A percentile compares a stretch with the other conserved stretches of the same genome.
phyloP scores from a whole-genome alignment of 2,329 filamentous ascomycete genomes.

The Fusarium ambrosium region DNA sequence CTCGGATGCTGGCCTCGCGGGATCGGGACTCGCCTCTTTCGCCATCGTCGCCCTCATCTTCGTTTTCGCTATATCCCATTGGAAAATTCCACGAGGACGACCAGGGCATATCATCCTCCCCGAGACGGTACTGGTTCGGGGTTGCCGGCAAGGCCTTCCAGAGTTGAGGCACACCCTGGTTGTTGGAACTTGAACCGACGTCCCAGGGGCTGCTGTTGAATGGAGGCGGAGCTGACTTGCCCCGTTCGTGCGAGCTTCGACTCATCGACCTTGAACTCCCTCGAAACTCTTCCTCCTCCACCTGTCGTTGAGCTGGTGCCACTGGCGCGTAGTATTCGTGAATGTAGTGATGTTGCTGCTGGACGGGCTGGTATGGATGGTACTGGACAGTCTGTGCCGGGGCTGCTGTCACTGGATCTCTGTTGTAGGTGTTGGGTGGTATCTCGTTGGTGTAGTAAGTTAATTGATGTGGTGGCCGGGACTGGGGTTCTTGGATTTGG shows the following conservation, averaged over 20 bases:
- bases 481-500: conserved; percentile 15
- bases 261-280: conserved; percentile 40
- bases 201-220: conserved; percentile 64
- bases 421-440: conserved; percentile 13
- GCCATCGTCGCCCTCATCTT: conserved; percentile 11
- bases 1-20: conserved; percentile 31
- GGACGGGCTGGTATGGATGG: conserved; percentile 24
- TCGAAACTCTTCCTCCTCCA: conserved; percentile 13
- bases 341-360: conserved; percentile 22
- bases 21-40: conserved; percentile 9
- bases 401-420: conserved; percentile 13
- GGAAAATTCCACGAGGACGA: conserved; percentile 54
- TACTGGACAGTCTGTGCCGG: conserved; percentile 21
- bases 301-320: conserved; percentile 6
- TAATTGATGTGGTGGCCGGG: conserved; percentile 26
- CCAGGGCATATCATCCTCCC: conserved; percentile 65
- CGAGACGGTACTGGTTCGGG: conserved; percentile 54
- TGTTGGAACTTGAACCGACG: conserved; percentile 47
- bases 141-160: conserved; percentile 61
- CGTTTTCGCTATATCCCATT: conserved; percentile 38
- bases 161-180: conserved; percentile 43
- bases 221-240: conserved; percentile 64
- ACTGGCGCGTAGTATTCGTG: conserved; percentile 33
- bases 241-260: conserved; percentile 57
- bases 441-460: conserved; percentile 8